These are phyloP conservation scores for Asterophora parasitica DNA, from an alignment of 768 basidiomycete species.

Conservation along the genomic window DNA sequence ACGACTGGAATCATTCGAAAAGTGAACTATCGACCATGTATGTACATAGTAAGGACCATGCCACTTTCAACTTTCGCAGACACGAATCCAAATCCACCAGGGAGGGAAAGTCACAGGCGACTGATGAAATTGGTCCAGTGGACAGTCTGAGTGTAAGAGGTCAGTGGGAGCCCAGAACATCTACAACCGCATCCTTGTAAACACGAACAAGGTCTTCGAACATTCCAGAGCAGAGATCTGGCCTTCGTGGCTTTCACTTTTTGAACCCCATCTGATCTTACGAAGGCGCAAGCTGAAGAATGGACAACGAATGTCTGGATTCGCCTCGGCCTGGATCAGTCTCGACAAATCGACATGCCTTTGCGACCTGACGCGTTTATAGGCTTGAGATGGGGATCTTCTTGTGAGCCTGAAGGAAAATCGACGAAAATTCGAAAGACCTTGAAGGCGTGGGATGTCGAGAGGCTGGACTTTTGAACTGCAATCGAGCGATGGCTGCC, in stretches of 20 bases:
- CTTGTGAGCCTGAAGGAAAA: too few relatives aligned
- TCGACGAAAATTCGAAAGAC: conserved; percentile 48
- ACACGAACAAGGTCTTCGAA: too few relatives aligned
- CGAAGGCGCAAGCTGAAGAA: conserved; percentile 43
- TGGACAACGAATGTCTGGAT: conserved; percentile 50
- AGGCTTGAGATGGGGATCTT: too few relatives aligned
- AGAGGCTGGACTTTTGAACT: conserved; percentile 39
- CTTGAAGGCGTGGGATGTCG: conserved; percentile 45
- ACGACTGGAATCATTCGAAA: conserved; percentile 29
- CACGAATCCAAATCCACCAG: neutral
- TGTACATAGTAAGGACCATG: neutral
- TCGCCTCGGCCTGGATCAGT: conserved; percentile 46
- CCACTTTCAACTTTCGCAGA: neutral
- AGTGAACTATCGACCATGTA: conserved; percentile 11
- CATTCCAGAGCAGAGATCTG: too few relatives aligned
- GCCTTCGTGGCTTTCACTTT: too few relatives aligned
- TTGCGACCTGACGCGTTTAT: conserved; percentile 49
- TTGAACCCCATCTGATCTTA: conserved; percentile 49
- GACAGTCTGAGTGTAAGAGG: too few relatives aligned
- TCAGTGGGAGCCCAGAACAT: too few relatives aligned
- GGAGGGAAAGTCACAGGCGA: too few relatives aligned
- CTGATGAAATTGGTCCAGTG: too few relatives aligned
- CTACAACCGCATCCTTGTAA: too few relatives aligned
- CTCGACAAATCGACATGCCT: conserved; percentile 54
- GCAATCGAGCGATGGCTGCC: conserved; percentile 41